Evolutionary conservation across 2,329 filamentous ascomycete species (phyloP).

Genomic region (Stenocarpella maydis): DNA sequence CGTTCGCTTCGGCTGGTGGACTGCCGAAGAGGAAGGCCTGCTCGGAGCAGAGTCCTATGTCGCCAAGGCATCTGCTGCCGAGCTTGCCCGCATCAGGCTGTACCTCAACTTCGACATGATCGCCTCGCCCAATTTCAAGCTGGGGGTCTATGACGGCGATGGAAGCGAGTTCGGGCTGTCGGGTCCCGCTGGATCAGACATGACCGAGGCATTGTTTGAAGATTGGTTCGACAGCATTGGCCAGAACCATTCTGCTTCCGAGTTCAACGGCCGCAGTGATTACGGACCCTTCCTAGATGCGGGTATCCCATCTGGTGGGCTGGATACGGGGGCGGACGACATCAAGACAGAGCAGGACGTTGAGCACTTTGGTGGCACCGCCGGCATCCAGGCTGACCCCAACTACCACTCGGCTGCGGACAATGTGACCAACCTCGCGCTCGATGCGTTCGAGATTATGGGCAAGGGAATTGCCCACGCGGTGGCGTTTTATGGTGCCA

Average conservation of each 20-base stretch:
- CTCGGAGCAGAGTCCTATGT: conserved; percentile 48
- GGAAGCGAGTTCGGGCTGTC: conserved; percentile 15
- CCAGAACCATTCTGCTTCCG: conserved; percentile 36
- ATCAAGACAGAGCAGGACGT: conserved; percentile 24
- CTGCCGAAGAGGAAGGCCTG: conserved; percentile 54
- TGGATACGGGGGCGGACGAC: conserved; percentile 63
- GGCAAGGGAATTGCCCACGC: conserved; percentile 16
- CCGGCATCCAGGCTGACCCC: not conserved
- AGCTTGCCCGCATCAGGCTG: conserved; percentile 46
- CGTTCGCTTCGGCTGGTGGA: conserved; percentile 55
- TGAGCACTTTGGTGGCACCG: conserved; percentile 7
- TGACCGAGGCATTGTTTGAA: conserved; percentile 7
- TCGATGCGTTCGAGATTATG: conserved; percentile 20
- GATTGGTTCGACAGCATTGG: conserved; percentile 40
- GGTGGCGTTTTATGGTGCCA: conserved; percentile 18
- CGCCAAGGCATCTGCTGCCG: conserved; percentile 43
- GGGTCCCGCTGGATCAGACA: conserved; percentile 11
- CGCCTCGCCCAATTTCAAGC: conserved; percentile 42
- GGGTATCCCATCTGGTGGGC: conserved; percentile 63
- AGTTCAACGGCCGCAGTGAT: conserved; percentile 66
- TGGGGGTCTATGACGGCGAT: conserved; percentile 21
- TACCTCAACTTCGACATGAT: conserved; percentile 56
- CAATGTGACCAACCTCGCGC: conserved; percentile 4
- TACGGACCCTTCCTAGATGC: conserved; percentile 67
- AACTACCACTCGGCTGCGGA: conserved; percentile 19